Evolutionary conservation across 2,329 filamentous ascomycete genomes (phyloP), one percentile per base, ranked within the genome.

Genomic region (Pyrenochaeta sp.): DNA sequence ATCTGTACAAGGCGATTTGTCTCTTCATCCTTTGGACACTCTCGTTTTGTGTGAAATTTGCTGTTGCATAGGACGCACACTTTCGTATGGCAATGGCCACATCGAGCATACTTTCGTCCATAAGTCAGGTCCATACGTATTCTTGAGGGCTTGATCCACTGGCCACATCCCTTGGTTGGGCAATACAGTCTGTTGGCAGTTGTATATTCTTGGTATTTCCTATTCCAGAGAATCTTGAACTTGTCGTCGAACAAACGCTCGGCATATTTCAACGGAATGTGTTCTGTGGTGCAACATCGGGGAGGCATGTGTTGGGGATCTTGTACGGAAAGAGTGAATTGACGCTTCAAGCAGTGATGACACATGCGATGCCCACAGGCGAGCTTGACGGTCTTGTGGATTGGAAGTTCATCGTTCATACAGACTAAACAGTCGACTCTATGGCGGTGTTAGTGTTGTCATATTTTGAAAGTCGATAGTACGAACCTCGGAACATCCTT

Each of bases 241-340:
- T 80, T 77, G 44, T 78, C 65, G 61, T 89, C 82, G 62, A 96
- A 91, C 6, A 94, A 75, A 17, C 79, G 79, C 9, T 93, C 88
- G 19, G 93, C 90, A 65, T 90, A 84, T 55, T 84, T 85, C 6
- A 91, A 74, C 0, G 87, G 84, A 44, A 96, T 95, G 55, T 83
- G 81, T 9, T 90, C 83, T 14, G 80, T 62, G 3, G 82, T 87
- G 71, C 90, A 96, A 71, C 90, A 96, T 64, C 80, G 82, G 0
- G 91, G 91, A 13, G 91, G 90, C 89, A 96, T 95, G 55, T 90
- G 85, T 48, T 85, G 81, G 1, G 88, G 85, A 65, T 95, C 89
- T 28, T 80, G 85, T 50, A 92, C 77, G 8, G 90, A 94, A 48
- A 90, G 78, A 40, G 80, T 83, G 72, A 95, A 96, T 44, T 84